Evolutionary conservation across 2,329 filamentous ascomycete species (phyloP), one percentile per base, ranked within the genome.

Genomic region (Fusarium sp.): DNA sequence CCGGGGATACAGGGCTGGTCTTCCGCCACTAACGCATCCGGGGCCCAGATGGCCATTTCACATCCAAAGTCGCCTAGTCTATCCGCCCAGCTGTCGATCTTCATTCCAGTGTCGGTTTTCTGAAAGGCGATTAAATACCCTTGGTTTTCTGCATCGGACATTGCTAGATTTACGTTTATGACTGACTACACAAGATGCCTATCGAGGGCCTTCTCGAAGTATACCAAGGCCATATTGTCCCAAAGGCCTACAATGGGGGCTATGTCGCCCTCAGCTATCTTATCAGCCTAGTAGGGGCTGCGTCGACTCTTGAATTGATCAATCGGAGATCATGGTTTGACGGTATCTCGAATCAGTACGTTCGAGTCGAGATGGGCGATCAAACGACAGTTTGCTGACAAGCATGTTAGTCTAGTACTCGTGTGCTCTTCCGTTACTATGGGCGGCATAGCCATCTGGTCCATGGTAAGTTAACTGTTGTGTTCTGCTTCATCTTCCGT

Each of bases 391-490:
- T 9, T 16, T 65, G 23, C 63, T 66, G 11, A 66, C 23, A 50
- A 27, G 23, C 23, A 18, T 5, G 13, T 23, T 40, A 66, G 63
- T 34, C 9, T 66, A 37, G 27, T 66, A 20, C 42, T 66, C 6
- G 48, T 25, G 9, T 34, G 46, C 11, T 66, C 63, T 27, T 47
- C 63, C 6, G 45, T 66, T 5, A 66, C 63, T 1, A 66, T 66
- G 63, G 63, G 63, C 7, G 63, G 63, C 10, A 66, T 66, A n/a
- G 10, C 63, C 3, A 66, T 66, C 9, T 66, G 63, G 63, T 66
- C 41, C 3, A 66, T 66, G 63, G 63, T 66, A 23, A 45, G 60
- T 51, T 30, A 1, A 37, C 18, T 37, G 34, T 37, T 5, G 4
- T n/a, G 18, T n/a, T 37, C 18, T 11, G 16, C 34, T 7, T 6